Base-by-base conservation (phyloP, 768 basidiomycete species). In the Rhodotorula sphaerocarpa region DNA sequence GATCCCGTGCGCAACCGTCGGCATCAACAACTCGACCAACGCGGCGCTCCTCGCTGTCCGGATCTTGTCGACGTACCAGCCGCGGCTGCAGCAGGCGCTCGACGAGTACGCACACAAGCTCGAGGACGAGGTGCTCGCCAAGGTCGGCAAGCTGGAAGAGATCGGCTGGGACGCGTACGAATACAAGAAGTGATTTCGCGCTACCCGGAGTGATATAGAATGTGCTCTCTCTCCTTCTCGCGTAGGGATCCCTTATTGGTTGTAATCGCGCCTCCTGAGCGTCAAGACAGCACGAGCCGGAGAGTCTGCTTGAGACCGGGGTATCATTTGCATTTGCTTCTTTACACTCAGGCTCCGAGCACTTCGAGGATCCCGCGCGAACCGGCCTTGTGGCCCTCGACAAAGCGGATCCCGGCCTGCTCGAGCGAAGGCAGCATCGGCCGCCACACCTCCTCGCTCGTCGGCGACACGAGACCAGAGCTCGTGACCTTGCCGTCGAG, bases 1-100 rank as follows among this genome's bases (percentile, higher is more conserved):
- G 23, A 87, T 97, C 61, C 95, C 95, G 6, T 90, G 93, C 20
- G 95, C 95, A 7, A 96, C 93, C 4, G 91, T 96, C 23, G 93
- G 92, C 0, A 96, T 97, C 74, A 90, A 92, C 75, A 95, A 95
- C 71, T 84, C 87, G 23, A 88, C 83, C 59, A 99, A 97, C 72
- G 95, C 92, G 1, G 95, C 86, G 2, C 77, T 99, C 3, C 81
- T 97, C 20, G 91, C 93, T 0, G 82, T 92, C 7, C 83, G 93
- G 18, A 91, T 96, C 51, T 70, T 99, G 7, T 83, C 84, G 1
- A 80, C 84, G 1, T 83, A 86, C 5, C 83, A 85, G 28, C 88
- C 90, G 0, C 72, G 74, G 11, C 79, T 93, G 7, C 73, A 85
- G 6, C 71, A 73, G 9, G 82, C 79, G 7, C 88, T 92, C 82